These are phyloP conservation scores for Trypanosoma caninum DNA, from an alignment of 208 protist genomes.

Conservation along the genomic window DNA sequence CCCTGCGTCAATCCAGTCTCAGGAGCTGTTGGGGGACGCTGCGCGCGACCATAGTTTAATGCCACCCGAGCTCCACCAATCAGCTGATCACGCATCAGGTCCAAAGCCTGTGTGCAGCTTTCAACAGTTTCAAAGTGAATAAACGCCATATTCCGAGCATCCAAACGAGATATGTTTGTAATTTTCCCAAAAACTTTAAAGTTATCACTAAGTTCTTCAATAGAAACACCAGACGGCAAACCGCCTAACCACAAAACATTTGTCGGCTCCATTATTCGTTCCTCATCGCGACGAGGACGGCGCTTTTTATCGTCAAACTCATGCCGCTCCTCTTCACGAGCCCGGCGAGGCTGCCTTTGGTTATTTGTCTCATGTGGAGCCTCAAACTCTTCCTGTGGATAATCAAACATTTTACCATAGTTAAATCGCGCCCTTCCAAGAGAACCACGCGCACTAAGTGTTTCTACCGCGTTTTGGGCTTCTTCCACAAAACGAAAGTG, in stretches of 20 bases:
- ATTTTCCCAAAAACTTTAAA: constrained; percentile 81
- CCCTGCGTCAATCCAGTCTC: constrained; percentile 22
- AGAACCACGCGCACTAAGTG: constrained; percentile 47
- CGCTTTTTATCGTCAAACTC: constrained; percentile 25
- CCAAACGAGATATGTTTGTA: constrained; percentile 60
- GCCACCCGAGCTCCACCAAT: constrained; percentile 68
- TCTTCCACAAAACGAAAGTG: constrained; percentile 81
- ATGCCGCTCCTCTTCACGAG: constrained; percentile 23
- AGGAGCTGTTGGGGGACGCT: constrained; percentile 21
- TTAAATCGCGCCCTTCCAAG: constrained; percentile 67
- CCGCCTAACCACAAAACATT: constrained; percentile 84
- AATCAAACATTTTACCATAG: constrained; percentile 87
- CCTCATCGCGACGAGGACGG: constrained; percentile 54
- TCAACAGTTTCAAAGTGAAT: constrained; percentile 82
- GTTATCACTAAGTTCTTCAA: constrained; percentile 65
- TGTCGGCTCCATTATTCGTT: constrained; percentile 51
- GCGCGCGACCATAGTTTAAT: constrained; percentile 83
- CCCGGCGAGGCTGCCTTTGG: constrained; percentile 12
- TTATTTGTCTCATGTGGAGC: constrained; percentile 39
- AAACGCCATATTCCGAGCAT: constrained; percentile 72
- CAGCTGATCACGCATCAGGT: constrained; percentile 64
- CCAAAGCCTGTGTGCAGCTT: constrained; percentile 74
- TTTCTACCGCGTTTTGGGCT: constrained; percentile 63
- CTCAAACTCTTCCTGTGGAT: constrained; percentile 67
- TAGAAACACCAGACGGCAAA: constrained; percentile 60